Evolutionary conservation across 768 basidiomycete species (phyloP), one percentile per base, ranked within the genome.

Genomic region (Dentipellis sp.): DNA sequence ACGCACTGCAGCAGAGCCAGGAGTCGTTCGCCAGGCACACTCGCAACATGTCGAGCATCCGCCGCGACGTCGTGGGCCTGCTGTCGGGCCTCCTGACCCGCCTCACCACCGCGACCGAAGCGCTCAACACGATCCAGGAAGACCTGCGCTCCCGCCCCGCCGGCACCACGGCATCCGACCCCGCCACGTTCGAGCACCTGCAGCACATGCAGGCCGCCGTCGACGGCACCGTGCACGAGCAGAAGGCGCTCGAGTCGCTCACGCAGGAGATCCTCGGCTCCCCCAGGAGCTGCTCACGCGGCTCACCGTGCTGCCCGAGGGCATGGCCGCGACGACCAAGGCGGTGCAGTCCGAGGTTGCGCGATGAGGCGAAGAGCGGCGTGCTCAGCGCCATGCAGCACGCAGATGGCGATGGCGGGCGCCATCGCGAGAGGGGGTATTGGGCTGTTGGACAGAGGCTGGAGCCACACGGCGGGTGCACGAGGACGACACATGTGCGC

Each of bases 261-360:
- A 78, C 72, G 29, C 73, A 75, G 19, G 80, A 79, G 50, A 65
- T 82, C 42, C 62, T 78, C 14, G 65, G 74, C 1, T 67, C 83
- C 40, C 80, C 59, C 75, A 80, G 60, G 74, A 76, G 42, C 67
- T 85, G 14, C 57, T 76, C 48, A 75, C 79, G 48, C 82, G 79
- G 58, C 65, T 92, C 52, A 69, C 74, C 39, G 66, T 71, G 2
- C 71, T 93, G 37, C 88, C 89, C 1, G 80, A 83, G 22, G 68
- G 74, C 1, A 74, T 91, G 55, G 69, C 77, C 14, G 65, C 77
- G 16, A 75, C 81, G 0, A 78, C 77, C 17, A 74, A 75, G 52
- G 75, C 75, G 39, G 65, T 91, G 12, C 82, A 88, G 61, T 75
- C 73, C 38, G 76, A n/a, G n/a, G n/a, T n/a, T n/a, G n/a, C n/a